Conservation (phyloP, 2,329 filamentous ascomycete genomes). For the Ophiosphaerella korrae region DNA sequence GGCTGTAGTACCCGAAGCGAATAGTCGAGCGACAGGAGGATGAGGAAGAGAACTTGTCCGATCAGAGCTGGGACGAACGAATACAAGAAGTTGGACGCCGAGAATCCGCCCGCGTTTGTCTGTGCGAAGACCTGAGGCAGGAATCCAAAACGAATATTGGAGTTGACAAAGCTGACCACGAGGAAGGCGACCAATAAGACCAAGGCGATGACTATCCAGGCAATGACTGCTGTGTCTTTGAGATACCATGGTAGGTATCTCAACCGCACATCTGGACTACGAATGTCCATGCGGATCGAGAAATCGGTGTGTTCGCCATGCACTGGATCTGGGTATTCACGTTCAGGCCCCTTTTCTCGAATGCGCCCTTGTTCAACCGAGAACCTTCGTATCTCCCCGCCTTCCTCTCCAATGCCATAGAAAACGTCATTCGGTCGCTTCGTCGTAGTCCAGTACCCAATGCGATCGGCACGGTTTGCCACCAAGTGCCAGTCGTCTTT, state of each 20-base stretch:
- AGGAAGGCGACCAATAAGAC: slow-evolving; percentile 60
- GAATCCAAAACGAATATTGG: slow-evolving; percentile 72
- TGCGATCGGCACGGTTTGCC: slow-evolving; percentile 66
- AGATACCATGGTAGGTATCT: slow-evolving; percentile 80
- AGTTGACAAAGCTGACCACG: slow-evolving; percentile 76
- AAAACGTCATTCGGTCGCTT: slow-evolving; percentile 70
- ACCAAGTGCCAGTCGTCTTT: slow-evolving; percentile 59
- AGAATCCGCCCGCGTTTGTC: slow-evolving; percentile 70
- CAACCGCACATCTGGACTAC: slow-evolving; percentile 61
- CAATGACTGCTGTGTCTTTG: slow-evolving; percentile 66
- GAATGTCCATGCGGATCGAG: slow-evolving; percentile 57
- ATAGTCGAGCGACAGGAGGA: slow-evolving; percentile 70
- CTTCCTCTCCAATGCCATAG: slow-evolving; percentile 76
- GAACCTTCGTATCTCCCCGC: slow-evolving; percentile 57
- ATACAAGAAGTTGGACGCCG: slow-evolving; percentile 86
- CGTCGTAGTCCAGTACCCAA: slow-evolving; percentile 85
- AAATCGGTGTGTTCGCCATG: slow-evolving; percentile 38
- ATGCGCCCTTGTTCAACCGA: slow-evolving; percentile 56
- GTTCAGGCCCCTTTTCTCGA: slow-evolving; percentile 51
- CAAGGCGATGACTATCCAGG: slow-evolving; percentile 59
- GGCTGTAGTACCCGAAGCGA: slow-evolving; percentile 70
- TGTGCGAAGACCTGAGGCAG: slow-evolving; percentile 67
- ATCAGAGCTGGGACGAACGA: slow-evolving; percentile 73
- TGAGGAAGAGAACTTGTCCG: slow-evolving; percentile 69
- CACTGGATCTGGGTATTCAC: slow-evolving; percentile 13